phyloP scores from a whole-genome alignment of 1,139 yeast genomes.

The Yamadazyma spencermartinsiae region DNA sequence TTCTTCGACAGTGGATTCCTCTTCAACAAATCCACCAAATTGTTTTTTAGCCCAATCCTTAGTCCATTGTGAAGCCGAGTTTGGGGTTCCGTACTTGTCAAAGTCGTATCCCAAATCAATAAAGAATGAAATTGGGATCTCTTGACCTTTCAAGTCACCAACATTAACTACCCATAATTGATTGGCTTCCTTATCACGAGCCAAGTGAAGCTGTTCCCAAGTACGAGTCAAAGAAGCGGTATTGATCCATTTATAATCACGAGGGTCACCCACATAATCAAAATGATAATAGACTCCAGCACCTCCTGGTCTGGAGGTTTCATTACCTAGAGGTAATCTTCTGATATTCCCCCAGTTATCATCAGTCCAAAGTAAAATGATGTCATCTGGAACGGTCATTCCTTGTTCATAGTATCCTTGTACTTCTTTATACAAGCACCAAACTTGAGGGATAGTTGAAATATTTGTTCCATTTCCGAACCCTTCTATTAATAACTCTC shows the following conservation, averaged over 20 bases:
- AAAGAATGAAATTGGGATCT: conserved; percentile 17
- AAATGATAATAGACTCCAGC: conserved; percentile 21
- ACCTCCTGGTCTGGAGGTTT: conserved; percentile 18
- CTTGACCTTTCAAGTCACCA: conserved; percentile 19
- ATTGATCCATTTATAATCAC: conserved; percentile 20
- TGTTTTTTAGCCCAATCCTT: conserved; percentile 15
- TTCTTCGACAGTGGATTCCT: conserved; percentile 9
- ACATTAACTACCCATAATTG: conserved; percentile 18
- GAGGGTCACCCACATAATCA: conserved; percentile 21
- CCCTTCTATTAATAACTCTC: conserved; percentile 14
- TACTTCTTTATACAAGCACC: conserved; percentile 22
- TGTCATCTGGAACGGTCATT: conserved; percentile 21
- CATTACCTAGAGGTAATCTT: conserved; percentile 19
- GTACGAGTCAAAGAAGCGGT: conserved; percentile 15
- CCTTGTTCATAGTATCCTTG: conserved; percentile 19
- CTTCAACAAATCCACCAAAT: conserved; percentile 14
- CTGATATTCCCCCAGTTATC: conserved; percentile 22
- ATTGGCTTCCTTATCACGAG: conserved; percentile 14
- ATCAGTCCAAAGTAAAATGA: conserved; percentile 20
- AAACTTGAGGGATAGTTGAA: conserved; percentile 18
- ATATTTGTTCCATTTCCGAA: conserved; percentile 14
- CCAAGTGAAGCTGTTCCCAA: conserved; percentile 19
- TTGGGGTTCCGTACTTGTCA: conserved; percentile 15
- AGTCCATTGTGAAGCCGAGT: conserved; percentile 14
- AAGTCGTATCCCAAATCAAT: conserved; percentile 18